phyloP scores from a whole-genome alignment of 371 early-diverging fungal genomes.

The Chytridium lagenaria region DNA sequence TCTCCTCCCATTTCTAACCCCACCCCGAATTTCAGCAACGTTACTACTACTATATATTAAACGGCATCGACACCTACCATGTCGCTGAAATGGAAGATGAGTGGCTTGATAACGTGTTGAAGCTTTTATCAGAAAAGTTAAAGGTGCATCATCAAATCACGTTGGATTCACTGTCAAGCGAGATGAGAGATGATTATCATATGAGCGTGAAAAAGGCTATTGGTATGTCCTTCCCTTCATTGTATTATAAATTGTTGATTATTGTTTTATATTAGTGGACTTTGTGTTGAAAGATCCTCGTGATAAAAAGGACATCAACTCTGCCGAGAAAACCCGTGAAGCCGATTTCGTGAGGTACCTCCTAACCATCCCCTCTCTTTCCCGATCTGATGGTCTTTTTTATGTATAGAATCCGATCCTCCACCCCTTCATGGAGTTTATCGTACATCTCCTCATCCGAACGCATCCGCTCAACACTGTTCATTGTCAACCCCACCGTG shows the following conservation, averaged over 20 bases:
- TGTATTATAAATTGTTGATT: neutral
- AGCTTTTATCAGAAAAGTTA: conserved; percentile 46
- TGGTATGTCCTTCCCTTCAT: conserved; percentile 35
- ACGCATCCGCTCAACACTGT: conserved; percentile 37
- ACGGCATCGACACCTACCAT: conserved; percentile 62
- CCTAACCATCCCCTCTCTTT: no score
- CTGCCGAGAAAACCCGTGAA: conserved; percentile 22
- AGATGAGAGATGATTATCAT: conserved; percentile 66
- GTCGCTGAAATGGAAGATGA: conserved; percentile 63
- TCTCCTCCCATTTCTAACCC: conserved; percentile 3
- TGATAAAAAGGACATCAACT: conserved; percentile 45
- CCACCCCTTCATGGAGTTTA: conserved; percentile 55
- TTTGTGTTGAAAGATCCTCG: conserved; percentile 63
- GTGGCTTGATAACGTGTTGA: conserved; percentile 61
- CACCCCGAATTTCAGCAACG: conserved; percentile 51
- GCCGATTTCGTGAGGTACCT: conserved; percentile 51
- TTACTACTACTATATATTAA: conserved; percentile 65
- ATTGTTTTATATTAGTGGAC: conserved; percentile 46
- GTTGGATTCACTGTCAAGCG: conserved; percentile 47
- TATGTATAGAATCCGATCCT: conserved; percentile 50
- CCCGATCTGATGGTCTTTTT: no score
- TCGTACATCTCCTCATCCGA: conserved; percentile 40
- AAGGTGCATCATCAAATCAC: conserved; percentile 44
- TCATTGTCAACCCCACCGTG: conserved; percentile 53
- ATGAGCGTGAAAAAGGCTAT: conserved; percentile 68